These are phyloP conservation scores for Plasmodium knowlesi DNA, from an alignment of 169 alveolate species.

Conservation along the genomic window DNA sequence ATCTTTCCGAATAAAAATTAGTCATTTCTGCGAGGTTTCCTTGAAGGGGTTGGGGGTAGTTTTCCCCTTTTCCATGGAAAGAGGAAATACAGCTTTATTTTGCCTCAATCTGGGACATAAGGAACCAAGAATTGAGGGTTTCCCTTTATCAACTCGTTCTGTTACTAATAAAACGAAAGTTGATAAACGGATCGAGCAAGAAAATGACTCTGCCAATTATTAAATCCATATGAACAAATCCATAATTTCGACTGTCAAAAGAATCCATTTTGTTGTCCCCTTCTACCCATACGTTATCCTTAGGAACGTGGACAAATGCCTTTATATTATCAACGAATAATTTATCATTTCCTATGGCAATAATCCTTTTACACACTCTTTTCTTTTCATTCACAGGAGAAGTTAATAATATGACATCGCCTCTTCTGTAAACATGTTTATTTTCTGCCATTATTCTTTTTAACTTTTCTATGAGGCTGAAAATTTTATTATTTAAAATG, in stretches of 20 bases:
- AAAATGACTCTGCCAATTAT: constrained; percentile 62
- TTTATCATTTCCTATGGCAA: constrained; percentile 71
- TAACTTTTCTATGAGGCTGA: not conserved
- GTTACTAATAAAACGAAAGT: constrained; percentile 29
- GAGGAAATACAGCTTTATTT: not conserved
- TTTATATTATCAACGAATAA: constrained; percentile 34
- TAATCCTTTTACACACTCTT: constrained; percentile 75
- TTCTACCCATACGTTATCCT: constrained; percentile 63
- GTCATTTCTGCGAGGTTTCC: not conserved
- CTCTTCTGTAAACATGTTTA: constrained; percentile 43
- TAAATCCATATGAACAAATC: constrained; percentile 50
- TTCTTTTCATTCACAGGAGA: constrained; percentile 71
- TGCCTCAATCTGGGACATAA: not conserved
- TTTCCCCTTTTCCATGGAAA: not conserved
- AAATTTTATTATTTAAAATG: constrained; percentile 10
- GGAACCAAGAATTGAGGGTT: not conserved
- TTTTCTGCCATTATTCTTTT: not conserved
- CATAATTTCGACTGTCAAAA: constrained; percentile 75
- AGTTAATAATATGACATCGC: constrained; percentile 61
- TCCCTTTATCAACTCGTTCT: not conserved
- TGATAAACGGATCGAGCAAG: constrained; percentile 58
- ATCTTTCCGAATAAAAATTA: not conserved
- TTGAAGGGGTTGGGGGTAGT: not conserved
- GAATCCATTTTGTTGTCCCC: constrained; percentile 75
- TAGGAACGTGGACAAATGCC: constrained; percentile 48